Evolutionary conservation across 2,329 filamentous ascomycete species (phyloP).

Genomic region (Penicillium sp.): DNA sequence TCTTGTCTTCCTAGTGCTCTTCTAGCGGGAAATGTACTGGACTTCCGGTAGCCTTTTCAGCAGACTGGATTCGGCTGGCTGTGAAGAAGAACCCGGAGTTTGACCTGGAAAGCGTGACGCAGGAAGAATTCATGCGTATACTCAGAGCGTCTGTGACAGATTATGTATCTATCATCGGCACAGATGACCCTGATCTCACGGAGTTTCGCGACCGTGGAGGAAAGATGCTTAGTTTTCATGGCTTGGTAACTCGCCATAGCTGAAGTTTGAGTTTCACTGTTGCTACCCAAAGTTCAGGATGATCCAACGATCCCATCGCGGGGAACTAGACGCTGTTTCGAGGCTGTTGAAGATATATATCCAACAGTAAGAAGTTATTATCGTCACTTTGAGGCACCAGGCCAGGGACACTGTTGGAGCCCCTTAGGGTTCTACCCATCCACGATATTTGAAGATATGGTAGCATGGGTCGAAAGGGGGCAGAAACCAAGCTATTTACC

Average conservation of each 20-base stretch:
- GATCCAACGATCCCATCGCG: slow-evolving; percentile 9
- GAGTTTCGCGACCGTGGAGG: slow-evolving; percentile 8
- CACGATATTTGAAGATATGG: slow-evolving; percentile 15
- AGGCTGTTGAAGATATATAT: not conserved
- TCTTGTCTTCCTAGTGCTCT: not conserved
- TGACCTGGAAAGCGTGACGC: slow-evolving; percentile 1
- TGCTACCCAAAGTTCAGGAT: not conserved
- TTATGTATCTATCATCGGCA: slow-evolving; percentile 10
- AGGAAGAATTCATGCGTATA: not conserved
- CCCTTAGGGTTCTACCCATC: slow-evolving; percentile 4
- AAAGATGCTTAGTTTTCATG: slow-evolving; percentile 15
- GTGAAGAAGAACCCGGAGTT: slow-evolving; percentile 8
- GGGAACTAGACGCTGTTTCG: slow-evolving; percentile 8
- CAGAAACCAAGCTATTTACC: not conserved
- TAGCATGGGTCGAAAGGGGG: slow-evolving; percentile 14
- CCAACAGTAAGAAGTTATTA: slow-evolving; percentile 1
- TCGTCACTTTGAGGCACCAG: slow-evolving; percentile 13
- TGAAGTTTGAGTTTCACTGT: not conserved
- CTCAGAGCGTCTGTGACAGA: slow-evolving; percentile 3
- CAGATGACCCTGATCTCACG: slow-evolving; percentile 9
- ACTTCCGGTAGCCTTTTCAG: slow-evolving; percentile 1
- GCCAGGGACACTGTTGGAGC: slow-evolving; percentile 10
- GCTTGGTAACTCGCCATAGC: slow-evolving; percentile 5
- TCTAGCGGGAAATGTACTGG: not conserved
- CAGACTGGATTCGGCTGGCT: slow-evolving; percentile 8